Evolutionary conservation across 805 yeast species (phyloP), one percentile per base, ranked within the genome.

Genomic region (Pichia occidentalis): DNA sequence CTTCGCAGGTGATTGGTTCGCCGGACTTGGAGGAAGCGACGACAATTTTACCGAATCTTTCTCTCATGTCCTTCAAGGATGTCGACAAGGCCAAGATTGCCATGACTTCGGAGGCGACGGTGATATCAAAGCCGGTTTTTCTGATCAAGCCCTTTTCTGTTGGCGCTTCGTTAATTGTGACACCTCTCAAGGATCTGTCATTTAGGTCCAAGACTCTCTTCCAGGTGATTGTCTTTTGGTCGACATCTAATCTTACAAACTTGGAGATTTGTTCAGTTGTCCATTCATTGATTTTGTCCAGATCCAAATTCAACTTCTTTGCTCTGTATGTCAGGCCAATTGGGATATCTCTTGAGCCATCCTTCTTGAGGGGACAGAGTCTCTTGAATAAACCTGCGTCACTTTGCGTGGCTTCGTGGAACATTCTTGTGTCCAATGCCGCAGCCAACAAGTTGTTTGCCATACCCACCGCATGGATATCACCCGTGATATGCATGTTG

Each of bases 401-500:
- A 45, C 73, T 61, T 59, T 87, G 95, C 8, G 96, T 81, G 46
- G 69, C 55, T 66, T 90, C 97, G 60, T 90, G 97, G 75, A 90
- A 90, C 76, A 88, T 85, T 64, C 97, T 80, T 6, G 97, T 86
- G 63, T 90, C 97, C 45, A 90, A 80, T 23, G 97, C 97, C 34
- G 97, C 97, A 44, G 96, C 95, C 46, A 90, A 71, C 55, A 90
- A 69, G 68, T 90, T 90, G 51, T 85, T 88, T 24, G 97, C 97
- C 43, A 87, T 87, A 35, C 87, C 78, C 44, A 90, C 87, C 32
- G 97, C 97, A 63, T 90, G 97, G 49, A 90, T 90, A 60, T 90
- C 98, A 58, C 97, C 97, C 35, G 97, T 90, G 49, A 90, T 71
- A 60, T 90, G 97, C 85, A 92, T 77, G 68, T 92, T 90, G 71